Evolutionary conservation across 345 rosid species (phyloP), one percentile per base, ranked within the genome.

Genomic region (Pistacia integerrima): DNA sequence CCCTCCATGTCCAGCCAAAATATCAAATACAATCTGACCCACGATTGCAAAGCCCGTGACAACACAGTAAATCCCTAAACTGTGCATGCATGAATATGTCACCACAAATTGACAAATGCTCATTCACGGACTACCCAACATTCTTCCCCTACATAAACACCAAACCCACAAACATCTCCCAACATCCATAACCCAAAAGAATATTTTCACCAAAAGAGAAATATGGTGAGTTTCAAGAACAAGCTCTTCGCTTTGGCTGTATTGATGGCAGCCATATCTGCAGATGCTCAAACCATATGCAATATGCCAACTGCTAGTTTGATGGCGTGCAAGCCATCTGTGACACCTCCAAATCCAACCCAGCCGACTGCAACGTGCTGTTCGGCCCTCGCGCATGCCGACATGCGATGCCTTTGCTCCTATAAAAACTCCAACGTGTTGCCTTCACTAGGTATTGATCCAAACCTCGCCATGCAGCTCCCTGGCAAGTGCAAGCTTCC

Each of bases 401-500:
- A 88, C 80, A 1, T 84, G 70, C 57, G 11, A 4, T 90, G 93
- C 80, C 87, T 90, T 57, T 90, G 93, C 87, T 64, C 75, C 10
- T 85, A 83, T 80, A 86, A 82, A 79, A 88, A 84, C 74, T 90
- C 91, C 13, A 69, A 67, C 9, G 11, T 86, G 28, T 75, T 90
- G 75, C 91, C 90, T 46, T 77, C 85, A 4, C 78, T 85, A 25
- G 93, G 93, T 0, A 82, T 88, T 9, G 91, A 90, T 54, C 90
- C 93, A 2, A 83, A 88, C 4, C 93, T 90, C 14, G 91, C 89
- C 67, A 33, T 88, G 80, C 82, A 88, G 76, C 88, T 88, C 51
- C 90, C 90, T n/a, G 66, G 28, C 54, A 81, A 83, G 79, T 88
- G 93, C 84, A 79, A 76, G 12, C 82, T 88, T 64, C 85, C 90